phyloP scores from a whole-genome alignment of 305 asterid species.

The Rubia occidens region DNA sequence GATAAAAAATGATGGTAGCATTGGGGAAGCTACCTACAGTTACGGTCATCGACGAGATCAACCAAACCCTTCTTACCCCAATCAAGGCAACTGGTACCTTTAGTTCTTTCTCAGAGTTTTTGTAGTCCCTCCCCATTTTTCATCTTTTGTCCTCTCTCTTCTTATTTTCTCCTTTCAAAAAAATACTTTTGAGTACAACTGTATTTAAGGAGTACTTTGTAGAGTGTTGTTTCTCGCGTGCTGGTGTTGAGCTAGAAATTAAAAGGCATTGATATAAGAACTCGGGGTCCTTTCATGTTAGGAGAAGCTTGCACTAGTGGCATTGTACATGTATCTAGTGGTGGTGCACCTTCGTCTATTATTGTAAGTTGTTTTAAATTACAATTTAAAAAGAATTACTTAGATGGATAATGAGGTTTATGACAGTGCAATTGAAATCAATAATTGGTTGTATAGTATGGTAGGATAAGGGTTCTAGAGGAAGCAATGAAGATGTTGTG shows the following conservation, averaged over 20 bases:
- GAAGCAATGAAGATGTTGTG: too few relatives aligned
- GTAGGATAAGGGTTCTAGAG: not conserved
- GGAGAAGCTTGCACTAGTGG: conserved; percentile 1
- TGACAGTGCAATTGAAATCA: not conserved
- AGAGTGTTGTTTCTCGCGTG: too few relatives aligned
- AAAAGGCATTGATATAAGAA: not conserved
- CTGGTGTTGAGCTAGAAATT: not conserved
- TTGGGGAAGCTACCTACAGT: too few relatives aligned
- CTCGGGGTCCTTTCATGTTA: conserved; percentile 9
- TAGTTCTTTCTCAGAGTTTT: not conserved
- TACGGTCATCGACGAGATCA: not conserved
- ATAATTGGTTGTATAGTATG: not conserved
- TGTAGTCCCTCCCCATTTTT: not conserved
- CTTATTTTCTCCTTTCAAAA: too few relatives aligned
- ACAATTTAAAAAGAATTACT: too few relatives aligned
- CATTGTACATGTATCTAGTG: not conserved
- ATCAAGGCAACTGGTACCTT: conserved; percentile 9
- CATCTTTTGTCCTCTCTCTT: not conserved
- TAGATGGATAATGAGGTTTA: too few relatives aligned
- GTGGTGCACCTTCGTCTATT: not conserved
- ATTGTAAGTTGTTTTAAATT: not conserved
- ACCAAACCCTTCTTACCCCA: not conserved
- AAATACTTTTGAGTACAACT: too few relatives aligned
- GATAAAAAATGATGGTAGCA: too few relatives aligned
- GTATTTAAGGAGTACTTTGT: too few relatives aligned